phyloP scores from a whole-genome alignment of 106 monocot species.

The Vanilla planifolia region DNA sequence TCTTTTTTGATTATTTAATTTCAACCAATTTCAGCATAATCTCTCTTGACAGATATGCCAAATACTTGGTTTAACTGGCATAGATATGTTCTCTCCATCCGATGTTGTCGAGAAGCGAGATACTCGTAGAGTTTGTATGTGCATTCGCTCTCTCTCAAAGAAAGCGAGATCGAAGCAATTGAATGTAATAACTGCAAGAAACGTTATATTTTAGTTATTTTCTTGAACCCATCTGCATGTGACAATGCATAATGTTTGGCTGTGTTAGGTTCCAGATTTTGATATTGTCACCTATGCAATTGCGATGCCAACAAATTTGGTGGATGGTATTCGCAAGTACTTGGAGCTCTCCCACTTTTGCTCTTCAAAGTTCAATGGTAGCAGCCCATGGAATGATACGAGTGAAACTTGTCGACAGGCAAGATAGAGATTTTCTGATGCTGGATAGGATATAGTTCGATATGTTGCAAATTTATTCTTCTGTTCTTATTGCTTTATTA shows the following conservation, averaged over 20 bases:
- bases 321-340: constrained; percentile 49
- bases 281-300: constrained; percentile 59
- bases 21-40: not conserved
- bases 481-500: not conserved
- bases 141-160: constrained; percentile 71
- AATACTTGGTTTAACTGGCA: constrained; percentile 48
- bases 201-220: constrained; percentile 1
- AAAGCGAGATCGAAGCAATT: constrained; percentile 41
- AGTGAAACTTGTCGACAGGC: constrained; percentile 22
- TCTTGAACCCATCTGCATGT: not conserved
- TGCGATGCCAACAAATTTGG: constrained; percentile 61
- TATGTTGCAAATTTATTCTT: too few species aligned
- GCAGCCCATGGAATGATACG: constrained; percentile 10
- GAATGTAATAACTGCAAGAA: constrained; percentile 20
- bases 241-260: not conserved
- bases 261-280: constrained; percentile 65
- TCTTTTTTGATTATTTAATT: not conserved
- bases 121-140: constrained; percentile 70
- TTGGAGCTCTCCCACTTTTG: constrained; percentile 31
- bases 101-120: constrained; percentile 73
- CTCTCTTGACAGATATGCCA: constrained; percentile 46
- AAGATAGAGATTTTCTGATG: constrained; percentile 18
- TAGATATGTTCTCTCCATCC: constrained; percentile 61
- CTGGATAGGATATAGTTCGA: too few species aligned
- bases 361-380: constrained; percentile 27